Percentiles rank a stretch among this genome's conserved stretches.
Evolutionary conservation across 306 rosid genomes (phyloP).

Genomic region (Abrus pulchellus): DNA sequence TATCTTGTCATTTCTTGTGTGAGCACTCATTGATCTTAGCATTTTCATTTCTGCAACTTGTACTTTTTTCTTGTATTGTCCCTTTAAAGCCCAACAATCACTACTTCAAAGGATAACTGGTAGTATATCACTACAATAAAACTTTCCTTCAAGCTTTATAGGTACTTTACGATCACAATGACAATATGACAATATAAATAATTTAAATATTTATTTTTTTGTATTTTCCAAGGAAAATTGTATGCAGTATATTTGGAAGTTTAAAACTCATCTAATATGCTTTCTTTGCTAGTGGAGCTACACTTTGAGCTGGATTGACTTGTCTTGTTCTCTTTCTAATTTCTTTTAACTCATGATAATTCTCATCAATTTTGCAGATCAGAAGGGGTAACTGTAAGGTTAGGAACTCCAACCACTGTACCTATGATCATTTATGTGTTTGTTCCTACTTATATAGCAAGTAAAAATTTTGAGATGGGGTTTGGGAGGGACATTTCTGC

Average conservation of each 20-base stretch:
- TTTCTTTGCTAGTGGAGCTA: slow-evolving; percentile 10
- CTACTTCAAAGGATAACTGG: too few species aligned
- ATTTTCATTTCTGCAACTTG: too few species aligned
- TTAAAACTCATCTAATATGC: neutral
- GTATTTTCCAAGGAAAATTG: neutral
- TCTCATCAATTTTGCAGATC: slow-evolving; percentile 67
- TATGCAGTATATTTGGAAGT: neutral
- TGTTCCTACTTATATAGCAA: slow-evolving; percentile 16
- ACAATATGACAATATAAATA: neutral
- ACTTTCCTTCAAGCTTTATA: too few species aligned
- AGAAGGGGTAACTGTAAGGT: slow-evolving; percentile 76
- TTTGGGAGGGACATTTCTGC: slow-evolving; percentile 5
- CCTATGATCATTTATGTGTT: neutral
- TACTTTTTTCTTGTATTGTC: too few species aligned
- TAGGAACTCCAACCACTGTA: slow-evolving; percentile 37
- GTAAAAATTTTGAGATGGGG: slow-evolving; percentile 21
- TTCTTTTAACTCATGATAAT: slow-evolving; percentile 39
- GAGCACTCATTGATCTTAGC: too few species aligned
- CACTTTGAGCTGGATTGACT: neutral
- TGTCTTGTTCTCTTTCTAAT: neutral
- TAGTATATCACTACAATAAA: too few species aligned
- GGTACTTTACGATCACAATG: too few species aligned
- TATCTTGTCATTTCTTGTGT: too few species aligned
- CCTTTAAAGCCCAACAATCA: too few species aligned
- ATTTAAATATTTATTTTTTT: slow-evolving; percentile 5